Evolutionary conservation across 1,284 basidiomycete species (phyloP), one percentile per base, ranked within the genome.

Genomic region (Puccinia hordei): DNA sequence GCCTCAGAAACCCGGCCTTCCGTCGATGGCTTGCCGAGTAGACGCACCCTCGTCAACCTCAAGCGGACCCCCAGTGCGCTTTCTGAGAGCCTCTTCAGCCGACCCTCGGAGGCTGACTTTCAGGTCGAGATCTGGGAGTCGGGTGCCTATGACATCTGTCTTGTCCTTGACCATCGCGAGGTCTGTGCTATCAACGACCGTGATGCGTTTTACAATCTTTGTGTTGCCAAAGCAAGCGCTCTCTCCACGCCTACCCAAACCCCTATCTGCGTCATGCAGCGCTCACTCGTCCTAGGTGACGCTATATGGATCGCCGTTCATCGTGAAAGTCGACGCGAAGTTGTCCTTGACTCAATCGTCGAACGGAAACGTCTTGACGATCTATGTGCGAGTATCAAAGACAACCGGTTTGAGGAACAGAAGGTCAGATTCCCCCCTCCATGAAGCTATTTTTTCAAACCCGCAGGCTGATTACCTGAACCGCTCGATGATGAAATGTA

Each of bases 341-440:
- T 81, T 0, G 83, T 89, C 22, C 84, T 90, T 53, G 88, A 90
- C 82, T 88, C 87, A 76, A 88, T 89, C 13, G 86, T 88, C 4
- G 89, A 90, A 85, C 84, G 89, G 71, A 90, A 90, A 82, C 82
- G 89, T 24, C 84, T 89, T 27, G 89, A 89, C 80, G 89, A 90
- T 84, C 82, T 90, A 63, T 86, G 86, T 44, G 83, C 81, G 12
- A 88, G 88, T 69, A 88, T 90, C 80, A 83, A 85, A 30, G 89
- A 89, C 81, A 88, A 88, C 5, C 84, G 89, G 24, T 90, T 89
- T 83, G 85, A 85, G 76, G 88, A 89, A 79, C 89, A 90, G 82
- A 89, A 89, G 85, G 88, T 84, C 5, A 41, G 24, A 44, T 65
- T 8, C 13, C 9, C 4, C 24, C 24, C 61, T 27, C 9, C 22